phyloP scores from a whole-genome alignment of 129 eudicot genomes.

The Flaveria ramosissima region DNA sequence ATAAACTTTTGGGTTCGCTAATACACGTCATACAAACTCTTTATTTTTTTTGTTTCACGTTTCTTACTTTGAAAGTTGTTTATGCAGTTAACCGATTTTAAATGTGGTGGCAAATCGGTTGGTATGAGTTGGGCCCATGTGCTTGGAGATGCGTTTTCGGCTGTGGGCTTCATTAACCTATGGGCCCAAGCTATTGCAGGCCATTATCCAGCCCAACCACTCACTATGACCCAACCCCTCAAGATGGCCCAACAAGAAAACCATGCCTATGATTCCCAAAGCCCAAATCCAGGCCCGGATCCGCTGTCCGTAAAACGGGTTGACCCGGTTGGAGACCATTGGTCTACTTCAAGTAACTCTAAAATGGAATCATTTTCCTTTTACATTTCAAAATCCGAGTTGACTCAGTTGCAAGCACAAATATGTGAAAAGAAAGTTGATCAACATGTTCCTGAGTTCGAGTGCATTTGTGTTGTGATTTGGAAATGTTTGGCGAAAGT shows the following conservation, averaged over 20 bases:
- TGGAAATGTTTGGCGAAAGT: constrained; percentile 56
- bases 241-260: constrained; percentile 29
- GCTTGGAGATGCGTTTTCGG: constrained; percentile 67
- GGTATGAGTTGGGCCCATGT: constrained; percentile 82
- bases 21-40: no score
- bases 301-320: constrained; percentile 56
- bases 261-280: neutral
- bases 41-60: neutral
- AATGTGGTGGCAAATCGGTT: constrained; percentile 67
- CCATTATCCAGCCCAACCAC: constrained; percentile 31
- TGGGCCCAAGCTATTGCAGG: constrained; percentile 46
- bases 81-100: constrained; percentile 59
- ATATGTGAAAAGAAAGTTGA: constrained; percentile 16
- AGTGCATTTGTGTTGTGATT: constrained; percentile 53
- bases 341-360: constrained; percentile 33
- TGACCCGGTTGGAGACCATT: constrained; percentile 67
- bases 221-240: constrained; percentile 34
- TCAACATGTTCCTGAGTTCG: constrained; percentile 41
- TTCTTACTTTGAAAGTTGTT: neutral
- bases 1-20: no score
- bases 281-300: constrained; percentile 13
- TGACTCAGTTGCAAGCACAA: constrained; percentile 48
- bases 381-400: constrained; percentile 30
- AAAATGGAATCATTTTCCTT: constrained; percentile 52
- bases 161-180: constrained; percentile 42